A percentile compares a stretch with the other conserved stretches of the same genome.
phyloP scores from a whole-genome alignment of 2,329 filamentous ascomycete genomes.

The Fusarium nelsonii region DNA sequence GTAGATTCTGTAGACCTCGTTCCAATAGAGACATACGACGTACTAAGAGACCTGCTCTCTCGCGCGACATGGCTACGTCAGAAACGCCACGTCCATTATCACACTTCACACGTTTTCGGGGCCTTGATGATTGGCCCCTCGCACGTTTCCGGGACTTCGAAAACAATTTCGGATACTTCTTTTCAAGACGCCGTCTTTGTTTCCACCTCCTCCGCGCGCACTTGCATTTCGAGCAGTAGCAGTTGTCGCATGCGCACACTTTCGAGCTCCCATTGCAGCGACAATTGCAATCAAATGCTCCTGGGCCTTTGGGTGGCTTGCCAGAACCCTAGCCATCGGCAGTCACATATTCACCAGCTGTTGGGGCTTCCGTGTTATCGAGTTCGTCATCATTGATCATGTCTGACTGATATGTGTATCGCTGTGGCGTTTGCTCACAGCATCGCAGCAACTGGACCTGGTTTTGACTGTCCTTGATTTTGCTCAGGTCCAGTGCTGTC shows the following conservation, averaged over 20 bases:
- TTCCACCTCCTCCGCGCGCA: background rate
- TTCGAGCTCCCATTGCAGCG: background rate
- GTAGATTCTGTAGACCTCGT: background rate
- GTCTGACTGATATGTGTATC: background rate
- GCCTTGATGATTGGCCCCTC: too few species aligned
- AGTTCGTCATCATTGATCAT: background rate
- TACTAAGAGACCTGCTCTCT: background rate
- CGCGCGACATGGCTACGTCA: background rate
- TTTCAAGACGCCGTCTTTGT: background rate
- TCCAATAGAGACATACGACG: background rate
- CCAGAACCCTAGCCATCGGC: background rate
- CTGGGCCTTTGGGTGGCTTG: background rate
- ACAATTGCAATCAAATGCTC: background rate
- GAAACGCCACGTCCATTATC: background rate
- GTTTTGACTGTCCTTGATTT: background rate
- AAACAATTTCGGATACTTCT: background rate
- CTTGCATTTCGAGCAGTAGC: background rate
- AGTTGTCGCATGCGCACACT: background rate
- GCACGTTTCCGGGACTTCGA: background rate
- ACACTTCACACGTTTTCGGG: background rate
- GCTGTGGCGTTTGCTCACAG: background rate
- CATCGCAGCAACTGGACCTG: background rate
- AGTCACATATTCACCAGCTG: conserved; percentile 5
- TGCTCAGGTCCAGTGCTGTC: background rate
- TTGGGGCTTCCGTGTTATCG: background rate